Base-by-base conservation (phyloP, 2,329 filamentous ascomycete genomes). In the Tolypocladium tundrense region DNA sequence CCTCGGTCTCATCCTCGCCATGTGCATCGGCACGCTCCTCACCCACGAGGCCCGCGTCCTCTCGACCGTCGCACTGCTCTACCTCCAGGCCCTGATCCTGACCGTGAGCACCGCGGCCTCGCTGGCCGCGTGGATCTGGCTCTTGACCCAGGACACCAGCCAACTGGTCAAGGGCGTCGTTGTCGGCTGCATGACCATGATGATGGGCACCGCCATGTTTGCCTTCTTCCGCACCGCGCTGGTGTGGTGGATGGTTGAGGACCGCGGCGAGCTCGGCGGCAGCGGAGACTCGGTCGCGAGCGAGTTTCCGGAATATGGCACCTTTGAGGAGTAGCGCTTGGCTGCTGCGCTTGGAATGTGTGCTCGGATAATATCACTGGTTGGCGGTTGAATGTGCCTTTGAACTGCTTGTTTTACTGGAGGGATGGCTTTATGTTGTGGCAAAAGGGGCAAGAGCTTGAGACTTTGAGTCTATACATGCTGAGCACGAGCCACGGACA, bases 221-320 rank as follows among this genome's bases (percentile, higher is more conserved):
- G 69, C 64, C 16, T 72, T 72, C 39, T 42, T 64, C 50, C 62
- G 70, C 24, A 66, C 66, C 0, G 67, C 60, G 41, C 61, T 67
- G 7, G 53, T 71, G 2, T 72, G 69, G 68, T 68, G 59, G 56
- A 53, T 61, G 6, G 63, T 56, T 7, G 59, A 55, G 56, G 54
- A 58, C 8, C 13, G 33, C 21, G 41, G 41, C 31, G 55, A 45
- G 55, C 27, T 56, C 40, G 37, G 40, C 39, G 45, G 54, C 14
- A 24, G 35, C 35, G 53, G 52, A 13, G 56, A 54, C 14, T 24
- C 35, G 54, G 39, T 45, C 21, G 56, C 51, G 16, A 40, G 45
- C 21, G 19, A 56, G 16, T 33, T 24, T n/a, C 6, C 8, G 24
- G 10, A 54, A 11, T 45, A 43, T 40, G 39, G 39, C 39, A 8